A percentile compares a stretch with the other conserved stretches of the same genome.
Evolutionary conservation across 1,284 basidiomycete genomes (phyloP).

Genomic region (Trametes versicolor): DNA sequence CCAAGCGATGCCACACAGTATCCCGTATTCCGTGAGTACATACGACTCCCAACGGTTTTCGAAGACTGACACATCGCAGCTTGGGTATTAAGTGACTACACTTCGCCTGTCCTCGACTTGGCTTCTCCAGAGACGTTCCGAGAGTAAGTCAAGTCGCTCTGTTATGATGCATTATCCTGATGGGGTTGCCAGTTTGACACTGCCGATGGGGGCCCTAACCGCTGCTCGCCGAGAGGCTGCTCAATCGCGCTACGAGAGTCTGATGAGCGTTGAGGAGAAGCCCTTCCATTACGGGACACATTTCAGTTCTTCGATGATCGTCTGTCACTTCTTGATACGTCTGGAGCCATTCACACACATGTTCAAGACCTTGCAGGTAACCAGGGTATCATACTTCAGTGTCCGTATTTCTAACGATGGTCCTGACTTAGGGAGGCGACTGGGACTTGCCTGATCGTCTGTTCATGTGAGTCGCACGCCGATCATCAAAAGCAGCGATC

Average conservation of each 20-base stretch:
- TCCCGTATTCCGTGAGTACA: conserved; percentile 87
- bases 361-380: conserved; percentile 87
- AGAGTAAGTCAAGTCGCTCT: conserved; percentile 63
- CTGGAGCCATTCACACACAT: conserved; percentile 92
- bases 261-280: conserved; percentile 84
- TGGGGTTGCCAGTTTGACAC: conserved; percentile 63
- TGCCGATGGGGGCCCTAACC: conserved; percentile 94
- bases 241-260: conserved; percentile 76
- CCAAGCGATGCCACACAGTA: conserved; percentile 96
- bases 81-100: conserved; percentile 91
- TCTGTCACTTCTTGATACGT: conserved; percentile 94
- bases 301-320: conserved; percentile 97
- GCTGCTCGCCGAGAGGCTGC: conserved; percentile 78
- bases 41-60: not conserved
- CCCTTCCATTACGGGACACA: conserved; percentile 97
- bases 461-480: conserved; percentile 67
- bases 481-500: not conserved
- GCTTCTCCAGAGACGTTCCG: conserved; percentile 74
- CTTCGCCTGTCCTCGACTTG: conserved; percentile 79
- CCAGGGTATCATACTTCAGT: conserved; percentile 17
- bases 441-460: conserved; percentile 97
- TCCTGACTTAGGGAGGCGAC: conserved; percentile 75
- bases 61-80: conserved; percentile 52
- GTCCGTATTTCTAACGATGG: not conserved
- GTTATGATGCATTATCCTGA: conserved; percentile 7